These are phyloP conservation scores for Xylariales sp. DNA, from an alignment of 2,329 filamentous ascomycete species.

Conservation along the genomic window DNA sequence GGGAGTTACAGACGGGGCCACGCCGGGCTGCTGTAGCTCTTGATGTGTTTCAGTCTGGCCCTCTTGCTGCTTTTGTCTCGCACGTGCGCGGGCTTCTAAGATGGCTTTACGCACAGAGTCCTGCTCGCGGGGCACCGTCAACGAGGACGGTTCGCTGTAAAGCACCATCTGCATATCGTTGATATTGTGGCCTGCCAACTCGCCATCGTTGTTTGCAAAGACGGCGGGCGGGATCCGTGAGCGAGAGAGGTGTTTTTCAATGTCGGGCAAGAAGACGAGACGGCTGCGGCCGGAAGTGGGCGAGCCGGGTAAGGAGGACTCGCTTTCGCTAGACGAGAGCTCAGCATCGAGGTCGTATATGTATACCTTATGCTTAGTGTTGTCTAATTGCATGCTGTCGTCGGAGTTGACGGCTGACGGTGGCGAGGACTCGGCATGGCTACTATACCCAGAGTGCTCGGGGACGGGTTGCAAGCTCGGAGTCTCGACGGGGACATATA, in stretches of 20 bases:
- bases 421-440: constrained; percentile 35
- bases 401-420: constrained; percentile 49
- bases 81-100: constrained; percentile 78
- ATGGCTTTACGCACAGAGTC: constrained; percentile 86
- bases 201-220: constrained; percentile 66
- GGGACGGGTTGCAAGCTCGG: constrained; percentile 47
- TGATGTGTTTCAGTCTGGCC: constrained; percentile 45
- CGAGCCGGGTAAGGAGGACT: constrained; percentile 57
- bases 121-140: constrained; percentile 79
- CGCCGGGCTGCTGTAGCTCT: neutral
- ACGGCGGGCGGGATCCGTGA: constrained; percentile 77
- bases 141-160: constrained; percentile 72
- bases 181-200: constrained; percentile 59
- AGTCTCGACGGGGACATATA: constrained; percentile 73
- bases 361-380: constrained; percentile 88
- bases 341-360: constrained; percentile 92
- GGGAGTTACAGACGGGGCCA: neutral
- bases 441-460: constrained; percentile 25
- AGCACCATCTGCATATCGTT: constrained; percentile 78
- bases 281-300: constrained; percentile 65
- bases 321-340: constrained; percentile 63
- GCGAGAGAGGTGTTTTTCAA: constrained; percentile 80
- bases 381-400: constrained; percentile 82
- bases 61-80: constrained; percentile 67
- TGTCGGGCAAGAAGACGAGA: constrained; percentile 84